These are phyloP conservation scores for Paramecium biaurelia DNA, from an alignment of 73 alveolate genomes.

Conservation along the genomic window DNA sequence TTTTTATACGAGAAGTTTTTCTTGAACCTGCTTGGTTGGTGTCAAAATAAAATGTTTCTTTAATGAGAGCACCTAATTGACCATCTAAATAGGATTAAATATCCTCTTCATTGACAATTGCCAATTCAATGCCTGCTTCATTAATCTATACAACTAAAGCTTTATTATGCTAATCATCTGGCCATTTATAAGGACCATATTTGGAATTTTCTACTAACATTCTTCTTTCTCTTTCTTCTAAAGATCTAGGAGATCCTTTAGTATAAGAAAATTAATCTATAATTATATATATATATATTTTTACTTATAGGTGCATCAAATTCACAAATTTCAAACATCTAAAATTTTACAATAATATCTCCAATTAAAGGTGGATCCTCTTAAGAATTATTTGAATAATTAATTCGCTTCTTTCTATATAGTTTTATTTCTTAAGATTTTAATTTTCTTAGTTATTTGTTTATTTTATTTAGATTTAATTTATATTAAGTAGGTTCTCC, in stretches of 20 bases:
- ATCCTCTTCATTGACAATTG: neutral
- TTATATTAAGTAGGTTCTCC: neutral
- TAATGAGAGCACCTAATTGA: neutral
- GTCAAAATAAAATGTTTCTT: neutral
- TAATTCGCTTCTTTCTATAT: neutral
- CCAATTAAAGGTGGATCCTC: neutral
- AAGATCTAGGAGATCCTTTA: neutral
- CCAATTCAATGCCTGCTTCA: neutral
- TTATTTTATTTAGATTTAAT: neutral
- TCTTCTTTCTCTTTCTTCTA: constrained; percentile 41
- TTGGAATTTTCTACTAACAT: neutral
- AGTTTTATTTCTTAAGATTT: neutral
- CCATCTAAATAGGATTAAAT: neutral
- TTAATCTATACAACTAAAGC: neutral
- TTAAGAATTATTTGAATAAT: neutral
- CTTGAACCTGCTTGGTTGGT: neutral
- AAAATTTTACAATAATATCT: neutral
- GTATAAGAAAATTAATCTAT: neutral
- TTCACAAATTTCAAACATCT: neutral
- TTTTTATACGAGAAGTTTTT: neutral
- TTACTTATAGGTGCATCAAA: constrained; percentile 12
- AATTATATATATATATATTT: neutral
- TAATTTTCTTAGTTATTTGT: neutral
- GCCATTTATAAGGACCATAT: constrained; percentile 15
- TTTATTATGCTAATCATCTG: constrained; percentile 16